These are phyloP conservation scores for Fusarium ramigenum DNA, from an alignment of 2,329 filamentous ascomycete species.

Conservation along the genomic window DNA sequence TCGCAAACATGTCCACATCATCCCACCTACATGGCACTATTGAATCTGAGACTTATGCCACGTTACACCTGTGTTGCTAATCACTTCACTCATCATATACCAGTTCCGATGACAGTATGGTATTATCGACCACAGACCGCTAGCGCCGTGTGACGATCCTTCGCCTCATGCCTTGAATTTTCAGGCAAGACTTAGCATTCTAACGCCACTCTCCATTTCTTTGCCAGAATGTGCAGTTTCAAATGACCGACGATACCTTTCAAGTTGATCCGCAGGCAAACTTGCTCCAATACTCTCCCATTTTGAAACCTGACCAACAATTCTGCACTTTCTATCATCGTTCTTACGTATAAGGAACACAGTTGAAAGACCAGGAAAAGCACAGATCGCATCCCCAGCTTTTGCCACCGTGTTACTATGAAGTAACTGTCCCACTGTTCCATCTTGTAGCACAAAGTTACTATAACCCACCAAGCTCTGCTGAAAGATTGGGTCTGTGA, in stretches of 20 bases:
- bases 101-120: too few species aligned
- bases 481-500: neutral
- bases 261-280: neutral
- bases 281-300: neutral
- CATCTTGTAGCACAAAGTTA: slow-evolving; percentile 8
- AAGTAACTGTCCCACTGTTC: neutral
- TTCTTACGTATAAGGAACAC: rapidly evolving
- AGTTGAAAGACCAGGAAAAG: neutral
- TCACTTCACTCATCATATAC: too few species aligned
- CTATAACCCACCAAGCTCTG: neutral
- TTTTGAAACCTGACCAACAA: neutral
- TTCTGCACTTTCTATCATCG: rapidly evolving
- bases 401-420: rapidly evolving
- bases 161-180: too few species aligned
- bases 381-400: slow-evolving; percentile 1
- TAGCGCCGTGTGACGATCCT: too few species aligned
- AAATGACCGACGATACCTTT: neutral
- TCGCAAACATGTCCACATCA: too few species aligned
- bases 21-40: too few species aligned
- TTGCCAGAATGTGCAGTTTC: rapidly evolving
- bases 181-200: neutral
- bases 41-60: too few species aligned
- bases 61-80: too few species aligned
- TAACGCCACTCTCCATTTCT: rapidly evolving
- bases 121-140: too few species aligned